Conservation (phyloP, 164 flowering plant genomes). For the Nymphaea colorata region DNA sequence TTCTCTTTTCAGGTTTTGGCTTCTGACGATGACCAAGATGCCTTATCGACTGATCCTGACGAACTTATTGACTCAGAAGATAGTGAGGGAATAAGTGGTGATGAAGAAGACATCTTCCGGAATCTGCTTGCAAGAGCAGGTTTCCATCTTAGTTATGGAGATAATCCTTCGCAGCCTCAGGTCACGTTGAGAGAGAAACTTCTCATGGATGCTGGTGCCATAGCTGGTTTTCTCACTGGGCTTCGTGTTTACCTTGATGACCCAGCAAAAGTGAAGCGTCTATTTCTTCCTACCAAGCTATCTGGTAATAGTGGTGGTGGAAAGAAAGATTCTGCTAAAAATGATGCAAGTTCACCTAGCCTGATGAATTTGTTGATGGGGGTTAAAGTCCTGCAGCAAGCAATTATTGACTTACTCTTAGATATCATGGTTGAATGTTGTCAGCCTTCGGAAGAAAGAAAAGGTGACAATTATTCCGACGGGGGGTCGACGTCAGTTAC, state of each 20-base stretch:
- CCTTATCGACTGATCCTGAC: conserved; percentile 93
- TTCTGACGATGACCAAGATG: conserved; percentile 97
- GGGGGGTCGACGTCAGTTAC: conserved; percentile 28
- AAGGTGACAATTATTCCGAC: conserved; percentile 40
- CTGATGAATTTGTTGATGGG: conserved; percentile 98
- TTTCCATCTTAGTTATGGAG: conserved; percentile 89
- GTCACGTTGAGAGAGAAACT: conserved; percentile 92
- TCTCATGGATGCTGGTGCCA: conserved; percentile 96
- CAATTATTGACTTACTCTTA: conserved; percentile 84
- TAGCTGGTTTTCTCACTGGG: conserved; percentile 85
- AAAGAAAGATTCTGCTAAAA: conserved; percentile 40
- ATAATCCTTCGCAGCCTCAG: conserved; percentile 92
- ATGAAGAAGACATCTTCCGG: conserved; percentile 94
- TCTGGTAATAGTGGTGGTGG: conserved; percentile 55
- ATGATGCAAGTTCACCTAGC: conserved; percentile 83
- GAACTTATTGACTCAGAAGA: conserved; percentile 96
- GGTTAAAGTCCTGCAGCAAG: conserved; percentile 95
- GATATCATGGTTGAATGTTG: conserved; percentile 99
- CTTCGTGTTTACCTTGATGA: conserved; percentile 99
- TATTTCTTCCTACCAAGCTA: conserved; percentile 92
- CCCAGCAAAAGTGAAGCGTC: conserved; percentile 92
- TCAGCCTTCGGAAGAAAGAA: conserved; percentile 83
- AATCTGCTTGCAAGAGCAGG: conserved; percentile 94
- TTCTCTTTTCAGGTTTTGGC: conserved; percentile 62
- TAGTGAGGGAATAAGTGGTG: conserved; percentile 95